Base-by-base conservation (phyloP, 768 basidiomycete genomes). In the Xerocomellus intermedius region DNA sequence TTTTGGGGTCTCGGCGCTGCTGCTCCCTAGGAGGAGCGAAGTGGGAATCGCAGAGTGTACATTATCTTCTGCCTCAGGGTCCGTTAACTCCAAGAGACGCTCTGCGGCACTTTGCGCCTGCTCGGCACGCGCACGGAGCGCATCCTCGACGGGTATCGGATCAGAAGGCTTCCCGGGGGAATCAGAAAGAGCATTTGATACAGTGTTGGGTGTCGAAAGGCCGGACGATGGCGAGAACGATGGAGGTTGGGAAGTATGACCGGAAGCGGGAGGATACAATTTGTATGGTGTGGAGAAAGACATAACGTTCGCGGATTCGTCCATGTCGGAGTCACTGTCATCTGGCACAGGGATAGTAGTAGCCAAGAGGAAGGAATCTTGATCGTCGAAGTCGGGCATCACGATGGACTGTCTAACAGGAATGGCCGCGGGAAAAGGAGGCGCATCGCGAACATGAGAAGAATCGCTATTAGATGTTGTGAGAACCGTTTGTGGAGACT, bases 41-140 rank as follows among this genome's bases (percentile, higher is more conserved):
- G 75, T 66, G 2, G 85, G 85, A 13, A 87, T 76, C 10, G 78
- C 73, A 21, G 82, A 81, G 55, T 81, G 76, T 42, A 73, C 77
- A 52, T 72, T 66, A 50, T 69, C 75, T 48, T 84, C 84, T 13
- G 84, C 87, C 44, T 91, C 90, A 14, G 87, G 82, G 57, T 93
- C 90, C 13, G 91, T 87, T 16, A 96, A 79, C 69, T 97, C 95
- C 37, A 96, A 69, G 26, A 98, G 73, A 46, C 91, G 82, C 67
- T 92, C 87, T 1, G 95, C 95, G 8, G 94, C 91, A 66, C 91
- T 94, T 68, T 94, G 91, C 0, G 95, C 95, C 67, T 97, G 95
- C 62, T 91, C 90, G 2, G 95, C 94, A 49, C 91, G 83, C 3
- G 91, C 91, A 42, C 86, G 82, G 61, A 96, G 70, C 30, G 87